Conservation (phyloP, 2,329 filamentous ascomycete genomes). For the Fusarium domesticum region DNA sequence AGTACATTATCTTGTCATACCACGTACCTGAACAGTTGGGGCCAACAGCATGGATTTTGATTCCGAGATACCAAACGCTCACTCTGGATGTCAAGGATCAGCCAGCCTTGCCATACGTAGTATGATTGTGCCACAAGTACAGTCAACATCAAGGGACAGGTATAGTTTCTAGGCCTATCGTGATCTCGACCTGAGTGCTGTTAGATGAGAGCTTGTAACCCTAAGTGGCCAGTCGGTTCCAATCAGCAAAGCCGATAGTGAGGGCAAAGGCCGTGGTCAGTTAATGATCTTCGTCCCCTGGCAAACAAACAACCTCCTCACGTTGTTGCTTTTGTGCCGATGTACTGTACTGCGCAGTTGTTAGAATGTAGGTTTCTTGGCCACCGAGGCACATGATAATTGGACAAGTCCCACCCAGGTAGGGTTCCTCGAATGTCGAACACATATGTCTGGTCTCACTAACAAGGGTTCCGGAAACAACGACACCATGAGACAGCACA, state of each 20-base stretch:
- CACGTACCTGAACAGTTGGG: too few relatives aligned
- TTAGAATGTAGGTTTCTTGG: too few relatives aligned
- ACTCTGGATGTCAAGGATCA: background rate
- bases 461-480: too few relatives aligned
- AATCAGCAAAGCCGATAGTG: background rate
- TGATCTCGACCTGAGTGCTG: background rate
- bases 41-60: too few relatives aligned
- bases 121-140: too few relatives aligned
- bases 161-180: background rate
- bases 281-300: background rate
- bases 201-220: background rate
- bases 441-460: too few relatives aligned
- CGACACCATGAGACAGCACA: too few relatives aligned
- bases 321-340: background rate
- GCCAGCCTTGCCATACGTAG: background rate
- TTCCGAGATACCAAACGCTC: background rate
- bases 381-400: too few relatives aligned
- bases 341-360: background rate
- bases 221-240: background rate
- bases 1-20: too few relatives aligned
- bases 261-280: background rate
- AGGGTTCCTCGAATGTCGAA: too few relatives aligned
- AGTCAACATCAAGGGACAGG: too few relatives aligned
- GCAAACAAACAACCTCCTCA: background rate
- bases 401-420: too few relatives aligned